Evolutionary conservation across 768 basidiomycete species (phyloP).

Genomic region (Russula sp.): DNA sequence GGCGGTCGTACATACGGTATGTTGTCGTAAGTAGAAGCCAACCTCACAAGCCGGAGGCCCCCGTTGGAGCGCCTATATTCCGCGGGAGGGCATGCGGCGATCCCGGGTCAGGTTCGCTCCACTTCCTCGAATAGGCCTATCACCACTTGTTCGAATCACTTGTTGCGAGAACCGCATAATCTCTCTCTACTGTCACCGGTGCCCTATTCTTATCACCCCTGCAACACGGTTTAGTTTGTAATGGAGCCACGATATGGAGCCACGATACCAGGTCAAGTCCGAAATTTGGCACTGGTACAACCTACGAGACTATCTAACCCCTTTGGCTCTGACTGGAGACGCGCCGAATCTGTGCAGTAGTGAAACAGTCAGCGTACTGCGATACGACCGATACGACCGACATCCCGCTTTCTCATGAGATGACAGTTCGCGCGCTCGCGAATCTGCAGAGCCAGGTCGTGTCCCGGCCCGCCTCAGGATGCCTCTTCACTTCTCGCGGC

Average conservation of each 20-base stretch:
- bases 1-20: neutral
- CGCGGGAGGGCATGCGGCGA: neutral
- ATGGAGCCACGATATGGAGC: neutral
- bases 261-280: too few relatives aligned
- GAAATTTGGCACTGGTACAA: neutral
- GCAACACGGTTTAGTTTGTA: too few relatives aligned
- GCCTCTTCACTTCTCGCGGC: too few relatives aligned
- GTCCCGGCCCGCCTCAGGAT: too few relatives aligned
- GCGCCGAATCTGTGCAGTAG: too few relatives aligned
- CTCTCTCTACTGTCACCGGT: neutral
- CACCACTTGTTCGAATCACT: neutral
- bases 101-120: neutral
- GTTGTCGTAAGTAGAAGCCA: neutral
- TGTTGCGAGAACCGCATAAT: neutral
- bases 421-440: too few relatives aligned
- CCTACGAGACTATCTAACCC: neutral
- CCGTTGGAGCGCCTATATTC: neutral
- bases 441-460: too few relatives aligned
- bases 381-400: too few relatives aligned
- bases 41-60: neutral
- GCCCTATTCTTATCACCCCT: too few relatives aligned
- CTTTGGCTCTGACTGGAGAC: neutral
- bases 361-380: too few relatives aligned
- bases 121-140: neutral
- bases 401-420: too few relatives aligned